A percentile compares a stretch with the other conserved stretches of the same genome.
Evolutionary conservation across 2,329 filamentous ascomycete species (phyloP).

Genomic region (Penicillium frequentans): DNA sequence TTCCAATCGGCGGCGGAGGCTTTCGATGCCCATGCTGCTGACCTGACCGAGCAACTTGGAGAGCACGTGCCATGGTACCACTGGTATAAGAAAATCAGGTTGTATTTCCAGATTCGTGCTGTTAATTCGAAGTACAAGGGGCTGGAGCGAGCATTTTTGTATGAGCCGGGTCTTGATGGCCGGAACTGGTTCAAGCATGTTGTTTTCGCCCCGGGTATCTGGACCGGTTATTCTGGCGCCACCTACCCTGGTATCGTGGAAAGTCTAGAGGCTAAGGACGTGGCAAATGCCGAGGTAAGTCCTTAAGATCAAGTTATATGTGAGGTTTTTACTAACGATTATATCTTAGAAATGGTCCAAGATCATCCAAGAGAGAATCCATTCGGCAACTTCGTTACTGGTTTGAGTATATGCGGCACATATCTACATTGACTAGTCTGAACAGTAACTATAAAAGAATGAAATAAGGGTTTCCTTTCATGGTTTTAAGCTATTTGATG

Average conservation of each 20-base stretch:
- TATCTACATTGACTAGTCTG: too few relatives aligned
- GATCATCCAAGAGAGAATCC: constrained; percentile 39
- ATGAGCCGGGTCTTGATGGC: constrained; percentile 72
- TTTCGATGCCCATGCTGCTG: constrained; percentile 54
- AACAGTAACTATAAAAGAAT: too few relatives aligned
- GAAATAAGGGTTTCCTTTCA: too few relatives aligned
- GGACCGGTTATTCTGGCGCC: constrained; percentile 84
- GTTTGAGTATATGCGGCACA: background rate
- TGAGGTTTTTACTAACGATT: constrained; percentile 9
- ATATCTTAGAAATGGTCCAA: constrained; percentile 39
- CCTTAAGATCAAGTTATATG: background rate
- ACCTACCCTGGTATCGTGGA: constrained; percentile 67
- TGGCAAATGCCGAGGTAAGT: constrained; percentile 53
- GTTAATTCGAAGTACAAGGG: constrained; percentile 82
- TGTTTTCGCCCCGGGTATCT: constrained; percentile 85
- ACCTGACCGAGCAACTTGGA: constrained; percentile 50
- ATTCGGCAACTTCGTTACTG: constrained; percentile 29
- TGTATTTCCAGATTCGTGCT: constrained; percentile 63
- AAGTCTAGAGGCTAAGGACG: constrained; percentile 55
- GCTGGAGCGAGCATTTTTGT: constrained; percentile 78
- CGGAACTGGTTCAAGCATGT: constrained; percentile 92
- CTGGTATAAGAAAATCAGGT: constrained; percentile 65
- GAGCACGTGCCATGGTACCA: constrained; percentile 74
- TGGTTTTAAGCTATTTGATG: too few relatives aligned
- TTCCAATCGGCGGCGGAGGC: constrained; percentile 50